Evolutionary conservation across 495 filamentous ascomycete genomes (phyloP), one percentile per base, ranked within the genome.

Genomic region (Hypoxylon fragiforme): DNA sequence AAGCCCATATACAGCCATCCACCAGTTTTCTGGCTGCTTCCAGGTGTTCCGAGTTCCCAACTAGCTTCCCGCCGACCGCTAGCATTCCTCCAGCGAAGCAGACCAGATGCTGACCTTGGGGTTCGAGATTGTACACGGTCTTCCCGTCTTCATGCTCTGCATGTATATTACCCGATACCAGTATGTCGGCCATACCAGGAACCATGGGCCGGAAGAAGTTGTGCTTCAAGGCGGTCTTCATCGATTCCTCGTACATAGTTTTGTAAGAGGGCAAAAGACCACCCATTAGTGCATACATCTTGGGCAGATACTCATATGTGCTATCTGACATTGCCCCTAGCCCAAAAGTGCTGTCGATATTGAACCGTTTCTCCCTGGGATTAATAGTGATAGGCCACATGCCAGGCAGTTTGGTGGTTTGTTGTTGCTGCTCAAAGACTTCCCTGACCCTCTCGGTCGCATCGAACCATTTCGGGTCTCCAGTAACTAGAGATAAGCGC

Each of bases 1-100:
- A 97, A 1, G 89, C 84, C 92, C 90, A 97, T n/a, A 92, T 85
- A 57, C 92, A 97, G 11, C 92, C 94, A 44, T 94, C 86, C 0
- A 90, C 88, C n/a, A 97, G 77, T 60, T 89, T 87, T 37, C 79
- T 74, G 2, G 86, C 94, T 16, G 90, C 78, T n/a, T 87, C 79
- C 41, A 97, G 70, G 62, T 97, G 87, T 2, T 80, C 77, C 1
- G 84, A 74, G 13, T 84, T 74, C 16, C 80, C 73, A 54, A 95
- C 91, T 2, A 91, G 75, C 58, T 83, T 87, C 16, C 89, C 86
- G 30, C 90, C 94, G 34, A 98, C 73, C 8, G 85, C 92, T 41
- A 95, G 84, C 92, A 97, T 97, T 19, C 90, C 92, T 11, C 94
- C 92, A 0, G 83, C 83, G 63, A 96, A 98, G 68, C 94, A 97